phyloP scores from a whole-genome alignment of 192 early-diverging fungal species.

The Coemansia sp. region DNA sequence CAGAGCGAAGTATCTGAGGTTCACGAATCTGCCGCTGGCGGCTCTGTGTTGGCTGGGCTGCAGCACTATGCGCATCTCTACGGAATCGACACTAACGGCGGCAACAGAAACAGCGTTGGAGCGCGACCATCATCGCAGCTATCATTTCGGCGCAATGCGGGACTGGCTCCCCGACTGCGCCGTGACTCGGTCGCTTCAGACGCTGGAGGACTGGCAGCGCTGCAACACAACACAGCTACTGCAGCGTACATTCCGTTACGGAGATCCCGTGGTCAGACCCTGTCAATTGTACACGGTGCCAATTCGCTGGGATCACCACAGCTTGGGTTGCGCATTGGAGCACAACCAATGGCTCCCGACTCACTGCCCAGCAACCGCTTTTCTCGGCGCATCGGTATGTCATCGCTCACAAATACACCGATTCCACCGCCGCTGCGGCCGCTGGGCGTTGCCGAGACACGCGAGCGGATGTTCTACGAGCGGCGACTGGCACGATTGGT shows the following conservation, averaged over 20 bases:
- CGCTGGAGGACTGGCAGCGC: constrained; percentile 2
- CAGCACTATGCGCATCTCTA: constrained; percentile 19
- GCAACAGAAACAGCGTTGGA: neutral
- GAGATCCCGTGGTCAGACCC: constrained; percentile 32
- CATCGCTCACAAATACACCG: neutral
- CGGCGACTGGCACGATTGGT: constrained; percentile 28
- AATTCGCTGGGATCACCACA: neutral
- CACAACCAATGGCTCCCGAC: neutral
- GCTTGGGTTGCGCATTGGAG: neutral
- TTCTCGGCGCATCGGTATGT: neutral
- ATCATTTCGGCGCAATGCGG: constrained; percentile 25
- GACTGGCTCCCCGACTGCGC: constrained; percentile 11
- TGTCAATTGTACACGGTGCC: constrained; percentile 8
- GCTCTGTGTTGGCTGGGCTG: neutral
- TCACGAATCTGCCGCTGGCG: neutral
- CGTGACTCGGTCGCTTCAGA: constrained; percentile 27
- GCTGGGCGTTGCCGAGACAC: neutral
- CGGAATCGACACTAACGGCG: neutral
- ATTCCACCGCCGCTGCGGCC: neutral
- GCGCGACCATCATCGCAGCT: constrained; percentile 19
- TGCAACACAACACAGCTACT: neutral
- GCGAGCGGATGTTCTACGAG: constrained; percentile 12
- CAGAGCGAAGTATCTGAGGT: constrained; percentile 33
- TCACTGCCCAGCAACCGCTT: neutral
- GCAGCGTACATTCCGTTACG: constrained; percentile 4